A percentile compares a stretch with the other conserved stretches of the same genome.
These are phyloP conservation scores for Helotiales sp. DNA, from an alignment of 2,329 filamentous ascomycete genomes.

Conservation along the genomic window DNA sequence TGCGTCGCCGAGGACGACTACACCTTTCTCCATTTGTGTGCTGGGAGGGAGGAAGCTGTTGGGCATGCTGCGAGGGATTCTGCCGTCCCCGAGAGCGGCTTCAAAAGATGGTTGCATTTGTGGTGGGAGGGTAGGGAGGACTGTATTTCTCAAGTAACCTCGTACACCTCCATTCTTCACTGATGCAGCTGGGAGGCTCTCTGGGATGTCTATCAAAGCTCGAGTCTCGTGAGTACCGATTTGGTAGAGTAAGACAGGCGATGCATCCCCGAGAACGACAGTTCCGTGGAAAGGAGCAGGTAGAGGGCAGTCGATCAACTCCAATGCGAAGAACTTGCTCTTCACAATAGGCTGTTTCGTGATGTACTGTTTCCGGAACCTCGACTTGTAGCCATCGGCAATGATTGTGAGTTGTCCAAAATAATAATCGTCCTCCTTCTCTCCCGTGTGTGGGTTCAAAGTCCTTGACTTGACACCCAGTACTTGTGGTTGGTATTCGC, in stretches of 20 bases:
- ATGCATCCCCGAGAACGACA: slow-evolving; percentile 79
- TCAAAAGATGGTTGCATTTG: slow-evolving; percentile 74
- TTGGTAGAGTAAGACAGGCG: slow-evolving; percentile 91
- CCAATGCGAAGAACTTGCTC: slow-evolving; percentile 91
- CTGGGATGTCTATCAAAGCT: slow-evolving; percentile 85
- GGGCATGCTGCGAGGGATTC: slow-evolving; percentile 84
- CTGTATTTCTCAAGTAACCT: slow-evolving; percentile 78
- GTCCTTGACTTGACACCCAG: slow-evolving; percentile 82
- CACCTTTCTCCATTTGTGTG: slow-evolving; percentile 69
- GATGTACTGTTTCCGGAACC: slow-evolving; percentile 84
- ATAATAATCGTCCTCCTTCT: slow-evolving; percentile 74
- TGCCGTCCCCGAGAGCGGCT: slow-evolving; percentile 76
- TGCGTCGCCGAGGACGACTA: slow-evolving; percentile 88
- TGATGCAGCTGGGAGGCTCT: slow-evolving; percentile 74
- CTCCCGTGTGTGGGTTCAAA: slow-evolving; percentile 57
- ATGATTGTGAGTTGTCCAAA: slow-evolving; percentile 89
- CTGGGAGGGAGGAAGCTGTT: slow-evolving; percentile 90
- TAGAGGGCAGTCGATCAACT: slow-evolving; percentile 85
- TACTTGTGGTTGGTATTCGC: slow-evolving; percentile 70
- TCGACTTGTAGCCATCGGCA: slow-evolving; percentile 90
- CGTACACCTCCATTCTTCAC: slow-evolving; percentile 81
- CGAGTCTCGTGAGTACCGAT: slow-evolving; percentile 95
- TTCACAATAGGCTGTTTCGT: slow-evolving; percentile 69
- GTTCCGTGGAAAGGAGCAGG: slow-evolving; percentile 79
- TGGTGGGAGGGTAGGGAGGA: slow-evolving; percentile 77